These are phyloP conservation scores for Diaporthe sp. DNA, from an alignment of 2,329 filamentous ascomycete species.

Conservation along the genomic window DNA sequence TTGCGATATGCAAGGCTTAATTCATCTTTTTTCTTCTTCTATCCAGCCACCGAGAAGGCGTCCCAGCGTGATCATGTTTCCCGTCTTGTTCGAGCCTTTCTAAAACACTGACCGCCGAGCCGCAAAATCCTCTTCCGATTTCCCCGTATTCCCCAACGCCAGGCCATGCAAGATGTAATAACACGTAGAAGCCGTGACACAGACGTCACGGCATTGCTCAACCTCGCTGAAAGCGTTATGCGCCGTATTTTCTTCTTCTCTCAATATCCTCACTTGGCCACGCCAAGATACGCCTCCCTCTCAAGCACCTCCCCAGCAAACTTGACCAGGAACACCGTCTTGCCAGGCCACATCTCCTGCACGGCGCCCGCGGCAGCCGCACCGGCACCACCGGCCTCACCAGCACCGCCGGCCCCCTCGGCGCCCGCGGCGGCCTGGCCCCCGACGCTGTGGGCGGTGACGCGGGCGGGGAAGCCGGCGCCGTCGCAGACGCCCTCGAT, in stretches of 20 bases:
- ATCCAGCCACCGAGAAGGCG: constrained; percentile 36
- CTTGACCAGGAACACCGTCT: constrained; percentile 95
- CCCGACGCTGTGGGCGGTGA: constrained; percentile 87
- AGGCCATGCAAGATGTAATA: constrained; percentile 36
- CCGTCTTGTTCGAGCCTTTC: constrained; percentile 7
- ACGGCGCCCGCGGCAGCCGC: constrained; percentile 72
- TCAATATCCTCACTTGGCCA: constrained; percentile 57
- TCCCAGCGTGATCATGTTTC: neutral
- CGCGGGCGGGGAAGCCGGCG: constrained; percentile 87
- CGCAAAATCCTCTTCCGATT: neutral
- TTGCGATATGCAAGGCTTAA: constrained; percentile 9
- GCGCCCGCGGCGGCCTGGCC: constrained; percentile 77
- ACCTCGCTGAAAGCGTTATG: neutral
- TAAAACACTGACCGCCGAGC: constrained; percentile 31
- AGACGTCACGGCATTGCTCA: constrained; percentile 43
- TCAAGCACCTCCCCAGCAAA: constrained; percentile 94
- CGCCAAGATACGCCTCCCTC: constrained; percentile 83
- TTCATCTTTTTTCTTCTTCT: constrained; percentile 19
- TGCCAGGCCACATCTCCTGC: constrained; percentile 93
- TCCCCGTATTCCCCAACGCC: constrained; percentile 36
- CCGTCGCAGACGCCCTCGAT: constrained; percentile 97
- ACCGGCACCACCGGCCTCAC: constrained; percentile 87
- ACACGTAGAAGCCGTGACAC: constrained; percentile 6
- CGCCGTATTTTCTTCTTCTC: neutral
- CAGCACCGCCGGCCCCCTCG: constrained; percentile 86